Evolutionary conservation across 2,329 filamentous ascomycete species (phyloP), one percentile per base, ranked within the genome.

Genomic region (Ceratocystis huliohia): DNA sequence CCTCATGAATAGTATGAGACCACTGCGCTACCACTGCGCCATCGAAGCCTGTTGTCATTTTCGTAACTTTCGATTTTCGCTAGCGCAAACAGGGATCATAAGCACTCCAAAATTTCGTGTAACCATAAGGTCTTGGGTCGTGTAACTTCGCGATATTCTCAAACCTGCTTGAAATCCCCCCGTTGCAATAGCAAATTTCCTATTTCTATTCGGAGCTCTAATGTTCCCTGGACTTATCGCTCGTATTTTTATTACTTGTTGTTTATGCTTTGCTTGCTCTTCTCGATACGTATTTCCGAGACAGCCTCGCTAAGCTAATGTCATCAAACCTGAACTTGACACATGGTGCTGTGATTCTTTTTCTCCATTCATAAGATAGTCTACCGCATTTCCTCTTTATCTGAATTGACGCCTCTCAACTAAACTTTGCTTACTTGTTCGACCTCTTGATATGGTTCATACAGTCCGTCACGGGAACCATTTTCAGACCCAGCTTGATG

Each of bases 21-120:
- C 65, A 67, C 65, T 67, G 65, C 65, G 65, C 65, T 67, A 67
- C 65, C 65, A 67, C 65, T 67, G 65, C 65, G 65, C 65, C 65
- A 67, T 67, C 65, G 65, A 67, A 67, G 65, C 65, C 63, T 63
- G 65, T 64, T 59, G 25, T 57, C 22, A 56, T 61, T 45, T 37
- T 53, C 48, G 10, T 28, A 53, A 20, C 63, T 45, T 3, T 46
- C 13, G 22, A 8, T 28, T 25, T 30, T 22, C 1, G 13, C 3
- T 1, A 17, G 25, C 5, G 25, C 13, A 59, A 59, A 59, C 28
- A 59, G 56, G 28, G 8, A 33, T 59, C 17, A 59, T 59, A 30
- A 28, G 10, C 28, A 15, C 6, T 5, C n/a, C n/a, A n/a, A 5
- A 33, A 13, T 28, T 5, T 4, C n/a, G 56, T 59, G 56, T 59